A percentile compares a stretch with the other conserved stretches of the same genome.
phyloP scores from a whole-genome alignment of 768 basidiomycete species.

The Tubosaeta sp. region DNA sequence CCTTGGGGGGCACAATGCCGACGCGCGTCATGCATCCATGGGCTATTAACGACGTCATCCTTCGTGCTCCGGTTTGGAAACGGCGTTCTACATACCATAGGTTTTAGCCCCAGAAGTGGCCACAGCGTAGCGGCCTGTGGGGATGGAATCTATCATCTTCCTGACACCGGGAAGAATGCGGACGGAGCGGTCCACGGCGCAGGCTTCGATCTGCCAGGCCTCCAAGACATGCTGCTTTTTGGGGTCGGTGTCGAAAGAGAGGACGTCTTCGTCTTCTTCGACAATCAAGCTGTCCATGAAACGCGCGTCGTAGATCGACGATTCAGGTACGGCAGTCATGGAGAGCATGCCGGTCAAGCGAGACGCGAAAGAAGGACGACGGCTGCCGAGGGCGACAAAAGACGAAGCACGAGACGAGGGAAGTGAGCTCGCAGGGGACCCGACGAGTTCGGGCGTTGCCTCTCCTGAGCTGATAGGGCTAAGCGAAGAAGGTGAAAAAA shows the following conservation, averaged over 20 bases:
- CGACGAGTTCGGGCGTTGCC: constrained; percentile 39
- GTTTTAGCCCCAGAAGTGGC: constrained; percentile 74
- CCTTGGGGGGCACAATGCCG: constrained; percentile 59
- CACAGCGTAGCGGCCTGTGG: constrained; percentile 62
- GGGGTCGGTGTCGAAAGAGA: constrained; percentile 22
- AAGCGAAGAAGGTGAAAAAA: constrained; percentile 2
- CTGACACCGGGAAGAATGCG: constrained; percentile 69
- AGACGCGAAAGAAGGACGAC: constrained; percentile 46
- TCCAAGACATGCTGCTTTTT: constrained; percentile 31
- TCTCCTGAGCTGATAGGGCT: constrained; percentile 29
- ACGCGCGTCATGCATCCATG: constrained; percentile 69
- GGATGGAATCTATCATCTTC: constrained; percentile 60
- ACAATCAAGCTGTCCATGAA: constrained; percentile 27
- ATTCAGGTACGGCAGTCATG: constrained; percentile 34
- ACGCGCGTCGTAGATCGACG: constrained; percentile 19
- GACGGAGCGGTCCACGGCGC: constrained; percentile 57
- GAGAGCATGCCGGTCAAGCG: constrained; percentile 38
- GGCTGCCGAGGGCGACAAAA: constrained; percentile 30
- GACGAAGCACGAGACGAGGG: constrained; percentile 45
- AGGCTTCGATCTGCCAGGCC: constrained; percentile 56
- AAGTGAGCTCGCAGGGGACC: constrained; percentile 35
- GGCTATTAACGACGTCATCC: constrained; percentile 29
- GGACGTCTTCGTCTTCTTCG: constrained; percentile 34
- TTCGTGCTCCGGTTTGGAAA: neutral
- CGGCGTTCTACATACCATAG: constrained; percentile 43